These are phyloP conservation scores for Leccinum cinnamomeum DNA, from an alignment of 1,284 basidiomycete genomes.

Conservation along the genomic window DNA sequence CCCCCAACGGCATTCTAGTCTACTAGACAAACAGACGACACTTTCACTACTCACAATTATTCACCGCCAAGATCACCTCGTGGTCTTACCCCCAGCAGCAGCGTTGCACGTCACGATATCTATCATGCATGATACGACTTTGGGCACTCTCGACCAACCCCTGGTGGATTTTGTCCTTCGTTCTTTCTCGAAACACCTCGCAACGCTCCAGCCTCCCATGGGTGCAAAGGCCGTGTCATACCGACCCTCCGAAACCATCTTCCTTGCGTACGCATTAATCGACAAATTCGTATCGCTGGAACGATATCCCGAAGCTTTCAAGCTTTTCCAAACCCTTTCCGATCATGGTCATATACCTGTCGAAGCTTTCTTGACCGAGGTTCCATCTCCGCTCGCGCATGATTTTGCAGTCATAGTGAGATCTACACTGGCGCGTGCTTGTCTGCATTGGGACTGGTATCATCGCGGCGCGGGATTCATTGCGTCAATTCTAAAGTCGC, in stretches of 20 bases:
- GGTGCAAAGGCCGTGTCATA: conserved; percentile 25
- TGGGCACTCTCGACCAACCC: conserved; percentile 19
- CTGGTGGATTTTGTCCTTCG: conserved; percentile 20
- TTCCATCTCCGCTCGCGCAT: conserved; percentile 34
- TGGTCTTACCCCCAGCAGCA: conserved; percentile 22
- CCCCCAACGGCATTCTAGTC: conserved; percentile 17
- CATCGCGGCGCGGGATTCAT: conserved; percentile 41
- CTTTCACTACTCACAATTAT: conserved; percentile 30
- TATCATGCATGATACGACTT: conserved; percentile 20
- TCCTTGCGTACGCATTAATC: conserved; percentile 28
- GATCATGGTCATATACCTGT: conserved; percentile 35
- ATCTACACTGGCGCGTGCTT: conserved; percentile 46
- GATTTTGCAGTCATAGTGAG: conserved; percentile 46
- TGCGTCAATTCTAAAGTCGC: conserved; percentile 34
- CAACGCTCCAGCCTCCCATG: conserved; percentile 17
- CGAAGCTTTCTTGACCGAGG: conserved; percentile 39
- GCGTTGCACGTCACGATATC: conserved; percentile 21
- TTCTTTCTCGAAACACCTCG: conserved; percentile 25
- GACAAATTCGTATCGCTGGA: conserved; percentile 37
- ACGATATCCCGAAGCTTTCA: conserved; percentile 36
- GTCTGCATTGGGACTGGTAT: conserved; percentile 51
- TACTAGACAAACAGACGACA: conserved; percentile 25
- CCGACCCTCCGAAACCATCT: conserved; percentile 26
- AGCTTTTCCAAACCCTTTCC: conserved; percentile 46
- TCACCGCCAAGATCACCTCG: conserved; percentile 17